These are phyloP conservation scores for Penicillium taxi DNA, from an alignment of 495 filamentous ascomycete genomes.

Conservation along the genomic window DNA sequence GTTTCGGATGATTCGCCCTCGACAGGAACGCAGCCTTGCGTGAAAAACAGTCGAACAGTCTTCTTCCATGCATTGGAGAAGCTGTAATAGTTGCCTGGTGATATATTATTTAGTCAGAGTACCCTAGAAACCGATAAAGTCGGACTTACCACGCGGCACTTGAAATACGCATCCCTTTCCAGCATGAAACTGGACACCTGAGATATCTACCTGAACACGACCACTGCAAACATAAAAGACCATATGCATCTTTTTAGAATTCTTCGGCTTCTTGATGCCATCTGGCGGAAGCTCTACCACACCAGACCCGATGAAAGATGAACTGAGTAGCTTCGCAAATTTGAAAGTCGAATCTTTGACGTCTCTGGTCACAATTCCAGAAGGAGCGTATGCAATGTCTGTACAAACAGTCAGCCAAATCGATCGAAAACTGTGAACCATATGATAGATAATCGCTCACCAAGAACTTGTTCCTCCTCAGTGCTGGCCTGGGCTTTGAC, in stretches of 20 bases:
- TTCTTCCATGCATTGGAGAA: slow-evolving; percentile 64
- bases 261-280: slow-evolving; percentile 78
- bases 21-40: slow-evolving; percentile 59
- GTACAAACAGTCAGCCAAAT: slow-evolving; percentile 6
- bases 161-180: slow-evolving; percentile 83
- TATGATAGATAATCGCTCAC: slow-evolving; percentile 24
- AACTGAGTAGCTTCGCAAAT: slow-evolving; percentile 77
- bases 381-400: slow-evolving; percentile 70
- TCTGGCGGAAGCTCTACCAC: slow-evolving; percentile 81
- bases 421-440: background rate
- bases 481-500: slow-evolving; percentile 39
- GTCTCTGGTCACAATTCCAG: slow-evolving; percentile 64
- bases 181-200: slow-evolving; percentile 72
- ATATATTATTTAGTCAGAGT: background rate
- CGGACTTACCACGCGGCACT: slow-evolving; percentile 78
- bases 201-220: slow-evolving; percentile 63
- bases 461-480: slow-evolving; percentile 50
- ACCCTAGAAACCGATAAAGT: background rate
- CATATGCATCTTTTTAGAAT: slow-evolving; percentile 89
- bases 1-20: slow-evolving; percentile 21
- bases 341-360: slow-evolving; percentile 69
- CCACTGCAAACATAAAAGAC: slow-evolving; percentile 83
- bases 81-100: slow-evolving; percentile 72
- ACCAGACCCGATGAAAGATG: slow-evolving; percentile 78
- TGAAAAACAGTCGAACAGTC: slow-evolving; percentile 73